Evolutionary conservation across 176 grass and related monocot species (phyloP).

Genomic region (Ensete ventricosum): DNA sequence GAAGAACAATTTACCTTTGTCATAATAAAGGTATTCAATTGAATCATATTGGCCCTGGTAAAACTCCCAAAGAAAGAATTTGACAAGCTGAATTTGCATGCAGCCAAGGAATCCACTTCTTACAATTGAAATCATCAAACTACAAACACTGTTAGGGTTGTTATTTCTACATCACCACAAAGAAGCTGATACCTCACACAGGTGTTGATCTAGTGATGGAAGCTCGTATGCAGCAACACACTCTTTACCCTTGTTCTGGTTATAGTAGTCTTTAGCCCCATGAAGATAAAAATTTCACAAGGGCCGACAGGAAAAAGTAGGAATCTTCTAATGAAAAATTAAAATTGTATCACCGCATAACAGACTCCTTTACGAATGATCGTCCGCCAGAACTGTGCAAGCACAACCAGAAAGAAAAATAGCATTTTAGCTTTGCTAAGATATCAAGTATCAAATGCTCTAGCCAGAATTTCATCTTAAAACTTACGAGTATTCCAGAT

Average conservation of each 20-base stretch:
- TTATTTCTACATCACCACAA: background rate
- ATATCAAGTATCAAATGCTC: constrained; percentile 10
- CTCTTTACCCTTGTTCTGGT: background rate
- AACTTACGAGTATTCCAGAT: constrained; percentile 77
- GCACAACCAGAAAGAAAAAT: background rate
- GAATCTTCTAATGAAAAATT: background rate
- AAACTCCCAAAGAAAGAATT: too few species aligned
- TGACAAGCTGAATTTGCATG: too few species aligned
- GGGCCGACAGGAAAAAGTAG: background rate
- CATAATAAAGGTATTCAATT: too few species aligned
- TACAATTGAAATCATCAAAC: background rate
- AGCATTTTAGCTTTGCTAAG: background rate
- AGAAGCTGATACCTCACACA: background rate
- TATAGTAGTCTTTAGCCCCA: background rate
- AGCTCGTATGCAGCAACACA: background rate
- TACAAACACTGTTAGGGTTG: background rate
- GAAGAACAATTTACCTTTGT: too few species aligned
- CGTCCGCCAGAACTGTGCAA: constrained; percentile 66
- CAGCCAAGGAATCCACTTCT: too few species aligned
- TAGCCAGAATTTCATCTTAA: constrained; percentile 4
- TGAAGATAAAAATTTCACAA: constrained; percentile 17
- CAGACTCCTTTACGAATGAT: constrained; percentile 66
- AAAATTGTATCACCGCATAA: constrained; percentile 48
- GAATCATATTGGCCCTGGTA: too few species aligned
- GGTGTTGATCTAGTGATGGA: background rate